Evolutionary conservation across 148 eudicot species (phyloP).

Genomic region (Heliosperma pusillum): DNA sequence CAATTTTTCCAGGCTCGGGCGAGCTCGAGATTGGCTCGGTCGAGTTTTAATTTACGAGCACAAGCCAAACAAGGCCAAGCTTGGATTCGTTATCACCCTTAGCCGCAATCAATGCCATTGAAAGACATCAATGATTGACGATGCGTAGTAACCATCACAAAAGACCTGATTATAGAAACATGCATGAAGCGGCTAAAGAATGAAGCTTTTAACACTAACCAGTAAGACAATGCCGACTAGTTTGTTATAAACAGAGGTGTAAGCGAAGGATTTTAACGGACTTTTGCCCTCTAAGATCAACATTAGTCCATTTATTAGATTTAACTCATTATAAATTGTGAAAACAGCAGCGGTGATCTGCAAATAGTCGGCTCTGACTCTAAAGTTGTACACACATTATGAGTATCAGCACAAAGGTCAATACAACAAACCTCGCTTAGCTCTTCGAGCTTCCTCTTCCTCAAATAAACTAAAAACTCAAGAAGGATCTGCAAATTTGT

Average conservation of each 20-base stretch:
- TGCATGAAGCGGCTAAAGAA: not conserved
- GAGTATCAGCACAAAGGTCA: not conserved
- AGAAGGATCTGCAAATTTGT: constrained; percentile 70
- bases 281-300: not conserved
- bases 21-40: too few relatives aligned
- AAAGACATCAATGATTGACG: not conserved
- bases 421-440: constrained; percentile 59
- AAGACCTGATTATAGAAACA: not conserved
- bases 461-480: constrained; percentile 66
- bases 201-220: not conserved
- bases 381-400: constrained; percentile 1
- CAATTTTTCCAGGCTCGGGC: too few relatives aligned
- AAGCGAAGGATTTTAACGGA: not conserved
- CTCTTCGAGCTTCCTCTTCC: constrained; percentile 69
- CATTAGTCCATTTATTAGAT: not conserved
- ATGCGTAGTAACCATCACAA: not conserved
- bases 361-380: not conserved
- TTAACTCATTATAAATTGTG: not conserved
- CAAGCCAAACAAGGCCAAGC: too few relatives aligned
- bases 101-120: not conserved
- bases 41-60: too few relatives aligned
- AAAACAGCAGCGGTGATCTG: not conserved
- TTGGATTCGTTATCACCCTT: too few relatives aligned
- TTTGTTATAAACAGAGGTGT: not conserved
- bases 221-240: not conserved